A percentile compares a stretch with the other conserved stretches of the same genome.
These are phyloP conservation scores for Suhomyces taliae DNA, from an alignment of 1,139 yeast species.

Conservation along the genomic window DNA sequence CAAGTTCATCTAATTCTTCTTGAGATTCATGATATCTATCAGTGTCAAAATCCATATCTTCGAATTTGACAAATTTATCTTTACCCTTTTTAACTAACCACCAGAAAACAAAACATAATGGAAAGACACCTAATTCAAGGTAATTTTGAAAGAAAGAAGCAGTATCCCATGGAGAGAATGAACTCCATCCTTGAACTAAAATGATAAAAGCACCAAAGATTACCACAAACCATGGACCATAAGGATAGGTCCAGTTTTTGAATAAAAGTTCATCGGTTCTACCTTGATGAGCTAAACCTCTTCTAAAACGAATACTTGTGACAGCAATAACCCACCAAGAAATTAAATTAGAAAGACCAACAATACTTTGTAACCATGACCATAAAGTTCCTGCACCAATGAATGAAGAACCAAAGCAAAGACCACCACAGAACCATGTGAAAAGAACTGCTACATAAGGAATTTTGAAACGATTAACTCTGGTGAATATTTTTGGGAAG, in stretches of 20 bases:
- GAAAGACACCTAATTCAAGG: conserved; percentile 41
- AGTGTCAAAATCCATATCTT: conserved; percentile 64
- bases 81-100: conserved; percentile 47
- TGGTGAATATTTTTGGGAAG: conserved; percentile 37
- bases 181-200: conserved; percentile 49
- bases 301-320: conserved; percentile 40
- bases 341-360: conserved; percentile 45
- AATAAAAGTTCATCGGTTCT: conserved; percentile 35
- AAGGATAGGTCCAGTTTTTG: conserved; percentile 45
- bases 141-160: conserved; percentile 37
- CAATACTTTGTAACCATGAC: conserved; percentile 46
- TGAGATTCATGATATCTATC: conserved; percentile 54
- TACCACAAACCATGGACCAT: conserved; percentile 42
- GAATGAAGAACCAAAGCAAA: conserved; percentile 45
- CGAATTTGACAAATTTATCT: conserved; percentile 47
- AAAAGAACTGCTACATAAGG: conserved; percentile 43
- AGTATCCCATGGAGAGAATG: conserved; percentile 51
- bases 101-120: conserved; percentile 36
- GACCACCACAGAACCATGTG: conserved; percentile 44
- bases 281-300: conserved; percentile 38
- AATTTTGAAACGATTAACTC: conserved; percentile 34
- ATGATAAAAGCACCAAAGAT: conserved; percentile 37
- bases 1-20: conserved; percentile 47
- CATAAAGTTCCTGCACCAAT: conserved; percentile 46
- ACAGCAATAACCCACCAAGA: conserved; percentile 46